These are phyloP conservation scores for Jatropha multifida DNA, from an alignment of 441 rosid species.

Conservation along the genomic window DNA sequence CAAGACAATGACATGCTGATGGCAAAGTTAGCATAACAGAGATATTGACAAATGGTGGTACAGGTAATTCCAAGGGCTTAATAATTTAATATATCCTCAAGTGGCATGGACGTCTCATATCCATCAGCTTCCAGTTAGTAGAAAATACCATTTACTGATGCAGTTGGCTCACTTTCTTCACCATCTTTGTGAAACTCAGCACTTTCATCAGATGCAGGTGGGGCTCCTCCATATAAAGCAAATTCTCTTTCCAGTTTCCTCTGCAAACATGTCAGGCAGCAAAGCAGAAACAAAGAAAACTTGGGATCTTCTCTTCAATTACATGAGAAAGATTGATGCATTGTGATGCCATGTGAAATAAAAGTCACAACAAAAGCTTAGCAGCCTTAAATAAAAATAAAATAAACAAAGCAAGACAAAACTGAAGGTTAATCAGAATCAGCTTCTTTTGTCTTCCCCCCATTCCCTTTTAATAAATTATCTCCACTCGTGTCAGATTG, in stretches of 20 bases:
- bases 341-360: not conserved
- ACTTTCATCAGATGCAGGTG: conserved; percentile 30
- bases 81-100: not conserved
- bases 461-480: not conserved
- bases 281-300: conserved; percentile 5
- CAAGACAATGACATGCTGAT: too few species aligned
- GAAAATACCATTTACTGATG: conserved; percentile 52
- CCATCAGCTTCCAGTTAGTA: conserved; percentile 11
- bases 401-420: not conserved
- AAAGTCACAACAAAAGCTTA: not conserved
- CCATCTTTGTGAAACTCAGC: conserved; percentile 37
- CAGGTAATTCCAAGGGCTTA: not conserved
- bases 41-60: not conserved
- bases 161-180: conserved; percentile 45
- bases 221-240: conserved; percentile 45
- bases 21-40: not conserved
- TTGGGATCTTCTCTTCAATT: not conserved
- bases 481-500: not conserved
- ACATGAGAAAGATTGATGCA: not conserved
- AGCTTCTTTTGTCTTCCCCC: not conserved
- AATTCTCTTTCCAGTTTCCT: conserved; percentile 69
- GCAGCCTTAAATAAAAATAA: not conserved
- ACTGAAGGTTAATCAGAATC: not conserved
- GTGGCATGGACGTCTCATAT: conserved; percentile 7
- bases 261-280: conserved; percentile 36